Percentiles rank a stretch among this genome's conserved stretches.
phyloP scores from a whole-genome alignment of 352 stramenopile species.

The Pythium apleroticum region DNA sequence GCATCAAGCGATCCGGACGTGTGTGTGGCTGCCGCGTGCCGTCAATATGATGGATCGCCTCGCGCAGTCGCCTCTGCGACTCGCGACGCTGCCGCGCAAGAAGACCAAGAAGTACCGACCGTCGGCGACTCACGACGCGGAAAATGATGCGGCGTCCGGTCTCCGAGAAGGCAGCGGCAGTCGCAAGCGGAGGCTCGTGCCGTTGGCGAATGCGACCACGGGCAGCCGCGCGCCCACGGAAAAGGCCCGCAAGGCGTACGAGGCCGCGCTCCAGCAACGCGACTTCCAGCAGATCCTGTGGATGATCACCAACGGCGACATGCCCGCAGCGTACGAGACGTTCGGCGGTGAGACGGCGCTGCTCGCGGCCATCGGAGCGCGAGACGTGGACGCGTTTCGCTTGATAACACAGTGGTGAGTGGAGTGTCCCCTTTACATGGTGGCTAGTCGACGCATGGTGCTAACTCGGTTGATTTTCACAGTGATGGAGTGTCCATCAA shows the following conservation, averaged over 20 bases:
- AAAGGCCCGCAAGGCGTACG: slow-evolving; percentile 35
- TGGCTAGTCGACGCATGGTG: too few species aligned
- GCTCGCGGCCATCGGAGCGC: slow-evolving; percentile 51
- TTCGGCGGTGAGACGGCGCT: slow-evolving; percentile 56
- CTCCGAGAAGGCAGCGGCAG: neutral
- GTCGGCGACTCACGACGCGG: neutral
- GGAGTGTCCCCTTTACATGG: too few species aligned
- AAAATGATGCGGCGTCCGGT: neutral
- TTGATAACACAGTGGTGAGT: slow-evolving; percentile 49
- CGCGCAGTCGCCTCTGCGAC: slow-evolving; percentile 23
- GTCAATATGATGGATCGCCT: slow-evolving; percentile 23
- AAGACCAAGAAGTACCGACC: slow-evolving; percentile 14
- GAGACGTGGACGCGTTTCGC: slow-evolving; percentile 39
- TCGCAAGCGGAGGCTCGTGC: slow-evolving; percentile 17
- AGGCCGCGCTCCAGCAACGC: slow-evolving; percentile 51
- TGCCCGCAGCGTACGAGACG: slow-evolving; percentile 52
- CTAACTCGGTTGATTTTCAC: neutral
- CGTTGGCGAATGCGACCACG: neutral
- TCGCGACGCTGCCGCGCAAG: slow-evolving; percentile 6
- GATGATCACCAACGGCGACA: slow-evolving; percentile 64
- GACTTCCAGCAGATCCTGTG: slow-evolving; percentile 68
- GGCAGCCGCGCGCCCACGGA: neutral
- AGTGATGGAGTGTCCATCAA: slow-evolving; percentile 61
- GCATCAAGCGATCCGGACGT: neutral
- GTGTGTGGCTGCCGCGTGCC: too few species aligned